Percentiles rank a stretch among this genome's conserved stretches.
These are phyloP conservation scores for Apiotrichum porosum DNA, from an alignment of 1,284 basidiomycete species.

Conservation along the genomic window DNA sequence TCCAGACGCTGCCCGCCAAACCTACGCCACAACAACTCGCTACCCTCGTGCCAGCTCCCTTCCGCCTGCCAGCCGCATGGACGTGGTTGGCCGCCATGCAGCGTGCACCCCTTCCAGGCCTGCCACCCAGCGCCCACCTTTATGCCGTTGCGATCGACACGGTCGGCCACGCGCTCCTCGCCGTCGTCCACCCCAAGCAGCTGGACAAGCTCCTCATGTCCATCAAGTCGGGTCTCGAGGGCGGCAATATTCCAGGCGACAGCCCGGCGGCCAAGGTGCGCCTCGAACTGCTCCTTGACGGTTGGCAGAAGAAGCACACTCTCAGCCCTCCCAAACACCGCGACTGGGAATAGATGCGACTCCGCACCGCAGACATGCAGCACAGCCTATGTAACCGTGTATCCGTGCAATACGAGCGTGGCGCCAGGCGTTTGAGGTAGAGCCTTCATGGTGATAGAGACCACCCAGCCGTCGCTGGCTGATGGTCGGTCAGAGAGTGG, in stretches of 20 bases:
- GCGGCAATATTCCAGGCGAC: slow-evolving; percentile 31
- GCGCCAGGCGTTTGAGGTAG: too few relatives aligned
- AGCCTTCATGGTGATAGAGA: too few relatives aligned
- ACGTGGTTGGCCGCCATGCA: slow-evolving; percentile 56
- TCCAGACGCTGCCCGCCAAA: slow-evolving; percentile 29
- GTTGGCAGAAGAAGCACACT: slow-evolving; percentile 8
- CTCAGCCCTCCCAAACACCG: slow-evolving; percentile 8
- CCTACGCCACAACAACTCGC: slow-evolving; percentile 47
- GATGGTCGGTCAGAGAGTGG: too few relatives aligned
- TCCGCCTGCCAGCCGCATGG: slow-evolving; percentile 61
- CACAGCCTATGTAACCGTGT: too few relatives aligned
- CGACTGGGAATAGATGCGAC: too few relatives aligned
- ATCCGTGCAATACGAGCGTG: too few relatives aligned
- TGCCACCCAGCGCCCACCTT: slow-evolving; percentile 39
- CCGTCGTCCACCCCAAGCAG: slow-evolving; percentile 65
- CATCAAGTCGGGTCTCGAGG: slow-evolving; percentile 54
- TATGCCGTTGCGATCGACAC: slow-evolving; percentile 65
- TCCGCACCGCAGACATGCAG: too few relatives aligned
- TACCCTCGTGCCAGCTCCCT: slow-evolving; percentile 55
- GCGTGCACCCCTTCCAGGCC: slow-evolving; percentile 11
- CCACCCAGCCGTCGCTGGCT: too few relatives aligned
- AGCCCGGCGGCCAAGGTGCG: slow-evolving; percentile 31
- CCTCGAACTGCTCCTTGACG: slow-evolving; percentile 25
- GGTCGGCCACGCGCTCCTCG: slow-evolving; percentile 58
- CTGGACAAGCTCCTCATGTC: slow-evolving; percentile 69